phyloP scores from a whole-genome alignment of 371 early-diverging fungal genomes.

The Funneliformis caledonium region DNA sequence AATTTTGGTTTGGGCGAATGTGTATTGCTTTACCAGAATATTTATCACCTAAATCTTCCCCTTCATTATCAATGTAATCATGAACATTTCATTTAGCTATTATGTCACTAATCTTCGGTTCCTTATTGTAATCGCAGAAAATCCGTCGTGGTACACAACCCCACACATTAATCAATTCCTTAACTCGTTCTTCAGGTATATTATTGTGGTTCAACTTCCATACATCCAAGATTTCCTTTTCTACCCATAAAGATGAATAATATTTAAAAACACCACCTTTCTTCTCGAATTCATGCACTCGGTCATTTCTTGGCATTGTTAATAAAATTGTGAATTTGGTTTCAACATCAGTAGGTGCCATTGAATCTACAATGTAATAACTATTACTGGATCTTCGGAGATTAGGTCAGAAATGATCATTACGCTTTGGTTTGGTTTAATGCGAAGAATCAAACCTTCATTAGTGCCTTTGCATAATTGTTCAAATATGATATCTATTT shows the following conservation, averaged over 20 bases:
- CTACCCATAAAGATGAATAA: not conserved
- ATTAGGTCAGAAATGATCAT: constrained; percentile 9
- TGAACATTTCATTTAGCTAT: not conserved
- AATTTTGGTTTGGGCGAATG: not conserved
- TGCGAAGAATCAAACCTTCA: not conserved
- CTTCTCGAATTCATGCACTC: constrained; percentile 5
- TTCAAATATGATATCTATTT: constrained; percentile 8
- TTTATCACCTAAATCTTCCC: not conserved
- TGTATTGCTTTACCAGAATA: constrained; percentile 11
- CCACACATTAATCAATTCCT: constrained; percentile 4
- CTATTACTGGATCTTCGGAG: not conserved
- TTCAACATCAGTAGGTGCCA: not conserved
- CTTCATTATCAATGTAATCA: not conserved
- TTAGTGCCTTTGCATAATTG: not conserved
- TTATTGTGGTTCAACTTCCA: not conserved
- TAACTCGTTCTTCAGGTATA: not conserved
- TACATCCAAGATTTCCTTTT: not conserved
- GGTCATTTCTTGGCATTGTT: not conserved
- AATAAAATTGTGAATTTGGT: constrained; percentile 1
- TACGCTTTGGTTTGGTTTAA: not conserved
- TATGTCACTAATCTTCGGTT: not conserved
- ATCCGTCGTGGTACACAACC: not conserved
- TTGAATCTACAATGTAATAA: not conserved
- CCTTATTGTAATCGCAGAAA: constrained; percentile 5
- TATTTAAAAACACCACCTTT: not conserved